Base-by-base conservation (phyloP, 208 protist genomes). In the Angomonas ambiguus region DNA sequence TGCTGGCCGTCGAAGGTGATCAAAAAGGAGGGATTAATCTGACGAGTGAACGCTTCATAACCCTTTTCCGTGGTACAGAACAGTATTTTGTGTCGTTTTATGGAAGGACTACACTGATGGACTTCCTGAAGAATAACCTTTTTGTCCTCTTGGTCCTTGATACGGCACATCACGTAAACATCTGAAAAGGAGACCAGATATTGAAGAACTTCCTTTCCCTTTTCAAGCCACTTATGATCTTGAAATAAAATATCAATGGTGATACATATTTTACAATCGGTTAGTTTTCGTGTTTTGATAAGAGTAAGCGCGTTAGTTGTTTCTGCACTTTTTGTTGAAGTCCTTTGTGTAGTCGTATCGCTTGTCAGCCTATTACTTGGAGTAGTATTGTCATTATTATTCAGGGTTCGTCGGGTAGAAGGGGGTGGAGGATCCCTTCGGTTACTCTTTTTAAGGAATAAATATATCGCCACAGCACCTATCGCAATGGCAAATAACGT, bases 31-130 rank as follows among this genome's bases (percentile, higher is more conserved):
- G 90, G 90, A 53, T 69, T 83, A 32, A 95, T 77, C 58, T 95
- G 90, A n/a, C 86, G 75, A 25, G 74, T 86, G 68, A 95, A 89
- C 22, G 90, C 87, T 33, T 91, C 84, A 67, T 93, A 95, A 0
- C 87, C 90, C 62, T 92, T 93, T 41, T 62, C 62, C 0, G 87
- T 93, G 28, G 80, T 79, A 59, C 84, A 93, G 62, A 95, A 95
- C 27, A 95, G 81, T 60, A 95, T 78, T 20, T 80, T 77, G 67
- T 93, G 84, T 25, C 90, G 84, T 59, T 74, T 56, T 33, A 95
- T 49, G 13, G 77, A 73, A 11, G 77, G 67, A 0, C 91, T 76
- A 32, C 42, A 72, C 3, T 71, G 64, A 10, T 35, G 57, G 3
- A 93, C 56, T 62, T 77, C 69, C 13, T 48, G 27, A 32, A 87